Percentiles rank a stretch among this genome's conserved stretches.
Evolutionary conservation across 805 yeast species (phyloP).

Genomic region (Candida manassasensis): DNA sequence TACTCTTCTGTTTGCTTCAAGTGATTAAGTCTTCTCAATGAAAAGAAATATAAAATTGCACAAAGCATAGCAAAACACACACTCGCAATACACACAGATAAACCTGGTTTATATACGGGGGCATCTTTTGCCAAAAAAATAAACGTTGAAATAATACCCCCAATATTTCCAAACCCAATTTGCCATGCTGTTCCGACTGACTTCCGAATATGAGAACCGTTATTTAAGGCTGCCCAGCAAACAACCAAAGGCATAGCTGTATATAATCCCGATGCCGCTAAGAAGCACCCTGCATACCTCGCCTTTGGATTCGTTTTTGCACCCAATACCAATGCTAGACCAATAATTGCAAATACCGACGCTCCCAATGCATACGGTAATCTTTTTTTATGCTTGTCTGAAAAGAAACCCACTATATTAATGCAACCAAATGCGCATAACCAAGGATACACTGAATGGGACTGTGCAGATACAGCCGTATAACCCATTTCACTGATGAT

Average conservation of each 20-base stretch:
- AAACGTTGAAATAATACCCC: conserved; percentile 63
- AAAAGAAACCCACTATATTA: conserved; percentile 54
- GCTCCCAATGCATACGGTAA: conserved; percentile 35
- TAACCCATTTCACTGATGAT: conserved; percentile 59
- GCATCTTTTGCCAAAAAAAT: conserved; percentile 51
- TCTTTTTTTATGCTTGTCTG: conserved; percentile 52
- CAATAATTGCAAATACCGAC: conserved; percentile 39
- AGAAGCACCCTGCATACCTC: conserved; percentile 62
- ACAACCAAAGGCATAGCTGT: conserved; percentile 64
- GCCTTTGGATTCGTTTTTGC: conserved; percentile 30
- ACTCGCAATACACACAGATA: conserved; percentile 47
- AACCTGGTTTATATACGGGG: conserved; percentile 56
- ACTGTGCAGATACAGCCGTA: conserved; percentile 70
- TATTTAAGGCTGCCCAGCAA: conserved; percentile 62
- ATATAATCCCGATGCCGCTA: conserved; percentile 55
- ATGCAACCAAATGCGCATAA: conserved; percentile 65
- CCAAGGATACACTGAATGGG: conserved; percentile 86
- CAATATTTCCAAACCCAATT: conserved; percentile 70
- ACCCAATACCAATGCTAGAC: conserved; percentile 53
- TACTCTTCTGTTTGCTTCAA: conserved; percentile 24
- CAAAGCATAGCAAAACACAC: conserved; percentile 37
- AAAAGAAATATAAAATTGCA: conserved; percentile 28
- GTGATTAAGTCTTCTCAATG: conserved; percentile 19
- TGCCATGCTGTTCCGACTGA: conserved; percentile 56
- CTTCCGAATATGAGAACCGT: conserved; percentile 59